Percentiles rank a stretch among this genome's conserved stretches.
Evolutionary conservation across 768 basidiomycete genomes (phyloP).

Genomic region (Nidula microcarpa): DNA sequence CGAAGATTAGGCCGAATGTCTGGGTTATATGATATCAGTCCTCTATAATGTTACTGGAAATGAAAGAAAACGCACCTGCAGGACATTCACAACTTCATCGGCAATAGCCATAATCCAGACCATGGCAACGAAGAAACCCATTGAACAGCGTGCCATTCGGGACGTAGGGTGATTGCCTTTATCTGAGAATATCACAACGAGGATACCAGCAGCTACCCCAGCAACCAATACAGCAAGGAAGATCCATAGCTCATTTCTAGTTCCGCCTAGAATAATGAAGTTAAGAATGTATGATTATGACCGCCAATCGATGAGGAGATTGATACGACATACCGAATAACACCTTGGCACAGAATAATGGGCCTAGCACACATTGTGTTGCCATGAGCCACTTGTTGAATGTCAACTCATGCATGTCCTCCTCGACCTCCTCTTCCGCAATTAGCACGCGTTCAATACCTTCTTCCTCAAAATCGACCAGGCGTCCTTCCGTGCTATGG

Average conservation of each 20-base stretch:
- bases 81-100: constrained; percentile 89
- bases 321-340: constrained; percentile 65
- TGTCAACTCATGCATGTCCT: constrained; percentile 60
- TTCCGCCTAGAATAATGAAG: constrained; percentile 33
- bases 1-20: constrained; percentile 93
- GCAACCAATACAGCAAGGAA: constrained; percentile 49
- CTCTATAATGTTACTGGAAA: too few species aligned
- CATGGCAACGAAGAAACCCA: constrained; percentile 88
- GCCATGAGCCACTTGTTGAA: constrained; percentile 86
- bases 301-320: not conserved
- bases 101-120: constrained; percentile 99
- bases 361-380: constrained; percentile 78
- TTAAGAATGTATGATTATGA: constrained; percentile 4
- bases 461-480: constrained; percentile 76
- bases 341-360: constrained; percentile 70
- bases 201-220: constrained; percentile 49
- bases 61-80: constrained; percentile 54
- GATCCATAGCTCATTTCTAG: constrained; percentile 43
- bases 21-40: constrained; percentile 19
- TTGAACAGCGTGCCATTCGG: constrained; percentile 73
- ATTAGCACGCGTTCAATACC: constrained; percentile 65
- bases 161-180: constrained; percentile 54
- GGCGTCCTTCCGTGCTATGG: constrained; percentile 32
- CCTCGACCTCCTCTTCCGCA: constrained; percentile 71
- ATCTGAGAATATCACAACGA: constrained; percentile 59